Base-by-base conservation (phyloP, 2,329 filamentous ascomycete genomes). In the Cladobotryum mycophilum region DNA sequence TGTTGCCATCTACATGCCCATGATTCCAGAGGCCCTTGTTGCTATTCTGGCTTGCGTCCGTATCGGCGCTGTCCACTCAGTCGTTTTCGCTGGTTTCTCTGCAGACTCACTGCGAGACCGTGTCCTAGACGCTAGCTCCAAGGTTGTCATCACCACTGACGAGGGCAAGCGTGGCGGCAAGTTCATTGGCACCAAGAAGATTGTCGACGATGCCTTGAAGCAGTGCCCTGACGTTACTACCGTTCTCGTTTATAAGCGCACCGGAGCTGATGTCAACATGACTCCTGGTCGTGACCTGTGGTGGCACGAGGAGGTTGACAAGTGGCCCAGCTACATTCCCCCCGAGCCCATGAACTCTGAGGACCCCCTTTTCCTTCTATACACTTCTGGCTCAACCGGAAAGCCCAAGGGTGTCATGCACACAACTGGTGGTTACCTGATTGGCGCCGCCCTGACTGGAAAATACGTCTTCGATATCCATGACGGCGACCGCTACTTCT, bases 401-500 rank as follows among this genome's bases (percentile, higher is more conserved):
- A 97, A 97, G 80, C 93, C 93, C 59, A 99, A 99, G 82, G 93
- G 93, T 71, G 88, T 99, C 50, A 87, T 99, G 89, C 93, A 99
- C 79, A 95, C 90, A 22, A 99, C 92, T 35, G 93, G 78, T 54
- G 93, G 93, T 47, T 99, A 97, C 68, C 80, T 99, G n/a, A 74
- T 97, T 7, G 93, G 93, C 53, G 91, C 91, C 47, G 92, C 93
- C 34, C 80, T 86, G 62, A 99, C 93, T 12, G 92, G 91, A 70
- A 99, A 97, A 74, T 97, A 99, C 69, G 92, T 97, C 55, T 99
- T 99, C 67, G 93, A 99, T 68, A 95, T 99, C 56, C 93, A 99
- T 69, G 86, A 91, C 56, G 84, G 87, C 48, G 93, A 99, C 70
- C 83, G 82, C 56, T 96, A 93, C 80, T 97, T 97, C 80, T 99